A percentile compares a stretch with the other conserved stretches of the same genome.
Conservation (phyloP, 805 yeast genomes). For the Pichia heedii region DNA sequence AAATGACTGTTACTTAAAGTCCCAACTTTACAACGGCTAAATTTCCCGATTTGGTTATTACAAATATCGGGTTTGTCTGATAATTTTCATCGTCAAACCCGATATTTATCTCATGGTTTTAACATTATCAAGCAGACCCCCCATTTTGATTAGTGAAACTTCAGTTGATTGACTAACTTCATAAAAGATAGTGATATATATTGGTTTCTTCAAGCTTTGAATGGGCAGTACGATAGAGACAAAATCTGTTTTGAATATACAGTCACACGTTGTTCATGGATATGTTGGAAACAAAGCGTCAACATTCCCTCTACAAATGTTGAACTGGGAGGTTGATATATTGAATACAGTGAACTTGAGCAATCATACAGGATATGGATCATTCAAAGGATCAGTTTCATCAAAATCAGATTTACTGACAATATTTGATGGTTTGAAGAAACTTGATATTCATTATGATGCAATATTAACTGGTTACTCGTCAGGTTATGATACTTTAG, state of each 20-base stretch:
- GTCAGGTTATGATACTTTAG: constrained; percentile 45
- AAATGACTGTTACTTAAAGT: neutral
- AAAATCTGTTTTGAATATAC: constrained; percentile 40
- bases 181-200: too few species aligned
- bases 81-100: neutral
- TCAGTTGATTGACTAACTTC: too few species aligned
- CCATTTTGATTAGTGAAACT: too few species aligned
- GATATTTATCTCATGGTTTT: neutral
- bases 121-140: too few species aligned
- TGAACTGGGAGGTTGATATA: constrained; percentile 65
- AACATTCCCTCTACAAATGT: constrained; percentile 52
- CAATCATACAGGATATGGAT: constrained; percentile 66
- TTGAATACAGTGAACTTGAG: constrained; percentile 58
- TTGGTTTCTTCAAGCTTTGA: too few species aligned
- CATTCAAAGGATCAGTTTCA: constrained; percentile 39
- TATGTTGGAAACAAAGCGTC: constrained; percentile 65
- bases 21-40: neutral
- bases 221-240: constrained; percentile 7
- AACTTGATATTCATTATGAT: constrained; percentile 32
- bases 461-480: constrained; percentile 63
- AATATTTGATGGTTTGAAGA: constrained; percentile 31
- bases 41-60: neutral
- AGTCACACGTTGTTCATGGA: constrained; percentile 67
- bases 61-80: neutral
- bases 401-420: constrained; percentile 31